Percentiles rank a stretch among this genome's conserved stretches.
These are phyloP conservation scores for Lentinula aciculospora DNA, from an alignment of 768 basidiomycete species.

Conservation along the genomic window DNA sequence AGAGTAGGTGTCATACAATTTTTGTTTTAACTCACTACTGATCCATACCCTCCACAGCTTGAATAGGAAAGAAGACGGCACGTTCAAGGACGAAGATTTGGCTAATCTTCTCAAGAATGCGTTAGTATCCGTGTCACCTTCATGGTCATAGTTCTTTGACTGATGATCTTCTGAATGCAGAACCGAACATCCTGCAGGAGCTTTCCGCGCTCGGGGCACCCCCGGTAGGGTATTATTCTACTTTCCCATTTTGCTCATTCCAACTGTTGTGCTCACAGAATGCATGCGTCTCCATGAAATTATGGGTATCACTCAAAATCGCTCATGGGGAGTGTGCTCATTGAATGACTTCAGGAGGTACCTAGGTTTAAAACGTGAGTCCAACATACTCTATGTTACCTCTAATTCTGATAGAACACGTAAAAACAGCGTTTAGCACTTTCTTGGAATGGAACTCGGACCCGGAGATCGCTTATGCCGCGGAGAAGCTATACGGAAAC, in stretches of 20 bases:
- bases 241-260: background rate
- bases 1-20: conserved; percentile 28
- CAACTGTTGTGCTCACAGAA: no score
- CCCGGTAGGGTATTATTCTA: conserved; percentile 34
- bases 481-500: conserved; percentile 73
- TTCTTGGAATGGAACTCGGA: conserved; percentile 84
- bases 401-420: background rate
- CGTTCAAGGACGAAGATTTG: conserved; percentile 67
- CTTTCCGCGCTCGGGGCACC: conserved; percentile 74
- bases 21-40: background rate
- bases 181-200: conserved; percentile 64
- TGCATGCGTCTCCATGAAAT: conserved; percentile 74
- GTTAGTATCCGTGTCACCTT: conserved; percentile 25
- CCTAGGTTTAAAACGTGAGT: conserved; percentile 70
- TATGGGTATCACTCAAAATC: conserved; percentile 77
- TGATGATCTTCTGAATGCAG: conserved; percentile 25
- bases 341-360: conserved; percentile 83
- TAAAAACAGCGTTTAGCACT: conserved; percentile 49
- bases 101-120: conserved; percentile 62
- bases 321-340: conserved; percentile 77
- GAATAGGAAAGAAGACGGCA: conserved; percentile 51
- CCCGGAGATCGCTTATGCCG: conserved; percentile 59
- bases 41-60: conserved; percentile 33
- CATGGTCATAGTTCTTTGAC: background rate
- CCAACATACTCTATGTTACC: no score